A percentile compares a stretch with the other conserved stretches of the same genome.
phyloP scores from a whole-genome alignment of 768 basidiomycete species.

The Phaeolepiota aurea region DNA sequence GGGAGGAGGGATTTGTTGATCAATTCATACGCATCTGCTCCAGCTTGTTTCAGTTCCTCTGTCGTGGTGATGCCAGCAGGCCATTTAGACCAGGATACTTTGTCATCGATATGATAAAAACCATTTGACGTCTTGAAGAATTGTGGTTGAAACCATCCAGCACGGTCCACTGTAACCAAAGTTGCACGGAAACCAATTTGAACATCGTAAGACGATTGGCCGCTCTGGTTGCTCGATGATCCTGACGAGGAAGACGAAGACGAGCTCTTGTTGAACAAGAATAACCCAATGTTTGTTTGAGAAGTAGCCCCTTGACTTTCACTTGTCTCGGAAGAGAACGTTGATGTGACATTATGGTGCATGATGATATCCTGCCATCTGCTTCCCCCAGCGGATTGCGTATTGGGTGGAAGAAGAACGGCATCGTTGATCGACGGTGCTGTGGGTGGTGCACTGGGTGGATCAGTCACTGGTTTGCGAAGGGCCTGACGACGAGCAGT shows the following conservation, averaged over 20 bases:
- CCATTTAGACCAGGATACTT: conserved; percentile 8
- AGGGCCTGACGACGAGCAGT: conserved; percentile 10
- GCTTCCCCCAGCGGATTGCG: conserved; percentile 12
- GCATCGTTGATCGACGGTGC: not conserved
- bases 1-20: conserved; percentile 8
- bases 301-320: not conserved
- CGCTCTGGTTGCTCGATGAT: not conserved
- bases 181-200: not conserved
- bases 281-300: conserved; percentile 1
- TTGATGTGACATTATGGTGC: conserved; percentile 4
- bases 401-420: conserved; percentile 5
- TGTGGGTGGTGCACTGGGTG: not conserved
- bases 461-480: conserved; percentile 1
- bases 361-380: conserved; percentile 15
- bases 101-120: not conserved
- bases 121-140: not conserved
- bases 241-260: not conserved
- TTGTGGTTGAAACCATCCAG: conserved; percentile 2
- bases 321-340: not conserved
- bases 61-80: conserved; percentile 5
- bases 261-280: not conserved
- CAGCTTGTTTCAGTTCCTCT: conserved; percentile 3
- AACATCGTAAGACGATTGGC: not conserved
- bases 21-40: not conserved
- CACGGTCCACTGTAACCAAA: not conserved